Evolutionary conservation across 257 asterid species (phyloP).

Genomic region (Mentha longifolia): DNA sequence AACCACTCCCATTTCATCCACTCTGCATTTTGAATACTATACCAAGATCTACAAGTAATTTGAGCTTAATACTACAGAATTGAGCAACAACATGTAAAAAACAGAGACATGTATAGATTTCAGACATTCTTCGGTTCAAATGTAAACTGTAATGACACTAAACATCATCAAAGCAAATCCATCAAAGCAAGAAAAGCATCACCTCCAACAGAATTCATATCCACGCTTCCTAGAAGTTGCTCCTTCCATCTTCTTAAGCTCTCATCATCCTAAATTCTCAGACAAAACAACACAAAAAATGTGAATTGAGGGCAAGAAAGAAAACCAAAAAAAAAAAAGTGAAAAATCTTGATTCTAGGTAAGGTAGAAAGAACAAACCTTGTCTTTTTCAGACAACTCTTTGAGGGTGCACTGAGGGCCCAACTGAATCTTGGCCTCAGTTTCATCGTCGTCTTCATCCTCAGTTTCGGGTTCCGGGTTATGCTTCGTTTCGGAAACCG

Average conservation of each 20-base stretch:
- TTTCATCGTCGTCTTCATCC: conserved; percentile 85
- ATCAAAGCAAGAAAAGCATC: conserved; percentile 1
- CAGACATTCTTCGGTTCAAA: background rate
- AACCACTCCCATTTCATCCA: conserved; percentile 1
- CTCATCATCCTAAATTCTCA: conserved; percentile 78
- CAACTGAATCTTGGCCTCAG: conserved; percentile 66
- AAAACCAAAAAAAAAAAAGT: background rate
- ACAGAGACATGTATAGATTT: background rate
- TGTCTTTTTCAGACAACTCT: conserved; percentile 86
- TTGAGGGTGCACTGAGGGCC: conserved; percentile 95
- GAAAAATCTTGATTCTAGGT: background rate
- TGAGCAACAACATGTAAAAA: conserved; percentile 16
- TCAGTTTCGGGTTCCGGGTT: conserved; percentile 54
- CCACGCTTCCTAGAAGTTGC: conserved; percentile 95
- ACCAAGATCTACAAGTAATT: conserved; percentile 34
- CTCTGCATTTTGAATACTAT: conserved; percentile 11
- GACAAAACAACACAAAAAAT: conserved; percentile 9
- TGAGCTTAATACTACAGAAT: conserved; percentile 2
- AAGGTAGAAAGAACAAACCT: conserved; percentile 50
- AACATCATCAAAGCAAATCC: background rate
- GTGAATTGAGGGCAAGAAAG: conserved; percentile 1
- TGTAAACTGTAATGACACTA: background rate
- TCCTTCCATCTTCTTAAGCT: conserved; percentile 98
- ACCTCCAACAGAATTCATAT: conserved; percentile 88
- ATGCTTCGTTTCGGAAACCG: conserved; percentile 36